Base-by-base conservation (phyloP, 495 filamentous ascomycete genomes). In the Cryomyces minteri region DNA sequence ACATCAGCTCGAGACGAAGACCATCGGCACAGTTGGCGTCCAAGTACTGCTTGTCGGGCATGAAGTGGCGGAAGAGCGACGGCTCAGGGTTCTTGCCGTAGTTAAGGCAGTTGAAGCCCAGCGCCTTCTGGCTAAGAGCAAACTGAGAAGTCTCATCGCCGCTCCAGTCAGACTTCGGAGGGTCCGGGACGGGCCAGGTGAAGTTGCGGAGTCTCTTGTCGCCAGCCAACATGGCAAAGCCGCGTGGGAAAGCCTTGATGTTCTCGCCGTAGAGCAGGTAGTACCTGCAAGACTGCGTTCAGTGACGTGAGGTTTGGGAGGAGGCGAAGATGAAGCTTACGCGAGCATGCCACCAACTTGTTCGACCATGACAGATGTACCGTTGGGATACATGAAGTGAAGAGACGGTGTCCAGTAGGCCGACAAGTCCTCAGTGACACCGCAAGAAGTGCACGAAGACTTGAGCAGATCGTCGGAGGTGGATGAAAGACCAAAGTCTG, bases 31-130 rank as follows among this genome's bases (percentile, higher is more conserved):
- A 94, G 54, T 88, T 72, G 36, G 64, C 68, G 54, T 93, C 84
- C 31, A 92, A 67, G 51, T 68, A 90, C 1, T 60, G 60, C 69
- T 94, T 90, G 45, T 80, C 72, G 0, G 88, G 88, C 53, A 96
- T 40, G 54, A 71, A 77, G 57, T 90, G 84, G 39, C 88, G 82
- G 43, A 70, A 77, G n/a, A 94, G 65, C 11, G 84, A 77, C 0
- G 69, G 66, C 56, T 94, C 86, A 0, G 58, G 49, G 0, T 44
- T 33, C 31, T 57, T 66, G 18, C 53, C 45, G 54, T 92, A 92
- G 70, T 94, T 72, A 41, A 96, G 61, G 60, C 88, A 96, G 65
- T 94, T 94, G 69, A 88, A 94, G 3, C 88, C 88, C 31, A 94
- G 46, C 6, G 88, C 85, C 43, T 85, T 80, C 65, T 90, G 81